These are phyloP conservation scores for Astragalus glycyphyllos DNA, from an alignment of 306 rosid genomes.

Conservation along the genomic window DNA sequence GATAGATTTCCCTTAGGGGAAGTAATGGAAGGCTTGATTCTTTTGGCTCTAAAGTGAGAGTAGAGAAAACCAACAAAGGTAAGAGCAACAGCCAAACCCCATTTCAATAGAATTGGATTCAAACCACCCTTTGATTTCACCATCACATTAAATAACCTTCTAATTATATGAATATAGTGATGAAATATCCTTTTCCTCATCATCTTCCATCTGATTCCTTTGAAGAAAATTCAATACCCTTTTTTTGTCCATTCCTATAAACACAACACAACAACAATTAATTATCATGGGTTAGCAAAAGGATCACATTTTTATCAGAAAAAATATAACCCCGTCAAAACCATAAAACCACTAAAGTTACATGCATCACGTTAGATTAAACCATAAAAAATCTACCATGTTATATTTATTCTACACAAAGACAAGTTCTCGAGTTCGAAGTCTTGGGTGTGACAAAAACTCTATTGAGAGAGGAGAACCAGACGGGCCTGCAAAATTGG, in stretches of 20 bases:
- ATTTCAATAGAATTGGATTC: conserved; percentile 67
- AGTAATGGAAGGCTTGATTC: conserved; percentile 48
- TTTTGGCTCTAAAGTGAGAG: conserved; percentile 59
- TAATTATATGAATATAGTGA: neutral
- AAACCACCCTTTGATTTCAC: conserved; percentile 55
- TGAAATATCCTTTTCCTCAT: conserved; percentile 45
- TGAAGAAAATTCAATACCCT: conserved; percentile 16
- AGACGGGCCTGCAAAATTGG: too few species aligned
- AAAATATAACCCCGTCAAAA: conserved; percentile 1
- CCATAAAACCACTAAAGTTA: conserved; percentile 3
- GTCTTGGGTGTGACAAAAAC: too few species aligned
- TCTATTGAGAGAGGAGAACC: too few species aligned
- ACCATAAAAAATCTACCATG: conserved; percentile 10
- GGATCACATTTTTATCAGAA: neutral
- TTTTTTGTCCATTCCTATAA: conserved; percentile 31
- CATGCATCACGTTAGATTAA: conserved; percentile 37
- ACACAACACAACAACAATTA: conserved; percentile 15
- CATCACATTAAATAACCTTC: conserved; percentile 27
- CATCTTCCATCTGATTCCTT: conserved; percentile 62
- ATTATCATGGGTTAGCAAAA: conserved; percentile 16
- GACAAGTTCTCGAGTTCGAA: too few species aligned
- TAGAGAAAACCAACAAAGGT: conserved; percentile 78
- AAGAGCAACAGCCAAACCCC: conserved; percentile 80
- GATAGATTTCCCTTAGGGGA: conserved; percentile 50
- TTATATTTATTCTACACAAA: neutral